Evolutionary conservation across 768 basidiomycete genomes (phyloP), one percentile per base, ranked within the genome.

Genomic region (Melanogaster broomeanus): DNA sequence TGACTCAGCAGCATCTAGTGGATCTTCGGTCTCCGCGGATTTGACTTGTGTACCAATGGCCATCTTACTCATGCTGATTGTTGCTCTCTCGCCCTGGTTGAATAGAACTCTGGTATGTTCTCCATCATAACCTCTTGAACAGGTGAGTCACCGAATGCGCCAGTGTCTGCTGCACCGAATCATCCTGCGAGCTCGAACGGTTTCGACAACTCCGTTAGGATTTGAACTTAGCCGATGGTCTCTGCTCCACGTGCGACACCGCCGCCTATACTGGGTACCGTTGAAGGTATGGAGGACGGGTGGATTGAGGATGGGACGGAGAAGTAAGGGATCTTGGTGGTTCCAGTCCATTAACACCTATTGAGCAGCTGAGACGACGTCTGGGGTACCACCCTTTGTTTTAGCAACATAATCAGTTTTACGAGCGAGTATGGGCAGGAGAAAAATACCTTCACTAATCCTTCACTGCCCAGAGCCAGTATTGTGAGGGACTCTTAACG

Each of bases 271-370:
- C 16, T 35, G 4, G 62, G 50, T 11, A 71, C 12, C n/a, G 64
- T 71, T 0, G 78, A 72, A 6, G 89, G 87, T 50, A 92, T 76
- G 28, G 82, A 77, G 1, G 90, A 91, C 0, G 91, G 87, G 65
- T 95, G 92, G 2, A 90, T 66, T 8, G 74, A 62, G 0, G 96
- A 94, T 9, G 94, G 93, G 2, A 74, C 66, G 5, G 93, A 90
- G 72, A 79, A 90, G 72, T 91, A 98, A 0, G 91, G 88, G 11
- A 98, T 96, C 64, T 93, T 97, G 93, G 51, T 91, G 84, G 61
- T 98, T 98, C 95, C 96, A 99, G 65, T 99, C 94, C 43, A 76
- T 81, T 1, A 98, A 69, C 21, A 98, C 79, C 13, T 87, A 83
- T 28, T 90, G 85, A 0, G 95, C 93, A 0, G 93, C 81, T 6